Percentiles rank a stretch among this genome's conserved stretches.
Conservation (phyloP, 2,329 filamentous ascomycete genomes). For the Ceratocystis eucalypticola region DNA sequence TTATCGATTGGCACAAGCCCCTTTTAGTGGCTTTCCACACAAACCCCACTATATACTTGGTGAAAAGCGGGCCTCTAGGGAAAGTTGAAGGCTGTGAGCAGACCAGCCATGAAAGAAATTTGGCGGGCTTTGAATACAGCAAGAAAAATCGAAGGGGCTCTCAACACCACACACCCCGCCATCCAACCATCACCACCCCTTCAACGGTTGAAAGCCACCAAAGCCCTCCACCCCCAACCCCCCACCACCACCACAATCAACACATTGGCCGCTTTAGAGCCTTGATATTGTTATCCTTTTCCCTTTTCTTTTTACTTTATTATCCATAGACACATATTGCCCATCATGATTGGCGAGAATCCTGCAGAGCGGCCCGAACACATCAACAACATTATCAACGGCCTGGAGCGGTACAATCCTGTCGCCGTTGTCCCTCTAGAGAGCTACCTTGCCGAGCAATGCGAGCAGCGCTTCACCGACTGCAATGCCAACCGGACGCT, state of each 20-base stretch:
- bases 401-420: constrained; percentile 95
- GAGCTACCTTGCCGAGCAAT: constrained; percentile 87
- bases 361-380: constrained; percentile 83
- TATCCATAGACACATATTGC: constrained; percentile 22
- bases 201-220: constrained; percentile 18
- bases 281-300: constrained; percentile 21
- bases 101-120: constrained; percentile 14
- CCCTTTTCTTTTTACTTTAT: constrained; percentile 21
- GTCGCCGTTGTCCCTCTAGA: constrained; percentile 90
- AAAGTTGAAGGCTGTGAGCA: constrained; percentile 12
- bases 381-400: constrained; percentile 87
- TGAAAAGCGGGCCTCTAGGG: neutral
- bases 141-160: constrained; percentile 9
- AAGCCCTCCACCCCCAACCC: constrained; percentile 22
- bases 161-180: constrained; percentile 19
- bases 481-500: constrained; percentile 93
- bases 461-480: constrained; percentile 87
- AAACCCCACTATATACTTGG: constrained; percentile 18
- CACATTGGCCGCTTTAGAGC: constrained; percentile 15
- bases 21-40: constrained; percentile 23
- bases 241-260: constrained; percentile 22
- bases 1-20: constrained; percentile 25
- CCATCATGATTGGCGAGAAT: constrained; percentile 60
- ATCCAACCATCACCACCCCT: constrained; percentile 32
- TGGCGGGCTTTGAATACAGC: neutral